phyloP scores from a whole-genome alignment of 306 rosid genomes.

The Canavalia gladiata region DNA sequence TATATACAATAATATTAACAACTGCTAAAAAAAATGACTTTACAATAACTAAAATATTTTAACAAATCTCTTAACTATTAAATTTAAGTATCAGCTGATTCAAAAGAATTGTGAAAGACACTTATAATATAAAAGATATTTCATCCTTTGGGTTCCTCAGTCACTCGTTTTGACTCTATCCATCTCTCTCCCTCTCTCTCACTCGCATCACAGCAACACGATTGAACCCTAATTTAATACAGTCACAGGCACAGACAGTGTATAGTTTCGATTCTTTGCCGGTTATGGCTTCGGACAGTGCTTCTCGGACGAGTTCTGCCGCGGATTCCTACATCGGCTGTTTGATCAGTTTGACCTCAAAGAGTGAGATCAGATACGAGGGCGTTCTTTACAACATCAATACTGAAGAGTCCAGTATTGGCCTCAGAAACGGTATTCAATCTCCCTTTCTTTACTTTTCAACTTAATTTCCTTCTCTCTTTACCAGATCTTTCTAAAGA shows the following conservation, averaged over 20 bases:
- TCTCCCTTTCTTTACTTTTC: not conserved
- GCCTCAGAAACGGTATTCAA: constrained; percentile 70
- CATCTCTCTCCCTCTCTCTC: no score
- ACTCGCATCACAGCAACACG: no score
- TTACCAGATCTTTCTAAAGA: constrained; percentile 25
- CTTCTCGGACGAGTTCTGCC: constrained; percentile 70
- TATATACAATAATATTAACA: no score
- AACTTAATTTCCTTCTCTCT: not conserved
- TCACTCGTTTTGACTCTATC: no score
- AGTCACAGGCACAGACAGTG: no score
- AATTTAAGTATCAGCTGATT: no score
- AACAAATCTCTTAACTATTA: no score
- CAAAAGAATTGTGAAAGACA: no score
- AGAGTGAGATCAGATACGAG: constrained; percentile 88
- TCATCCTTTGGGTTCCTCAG: no score
- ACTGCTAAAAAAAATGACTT: no score
- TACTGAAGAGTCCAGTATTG: constrained; percentile 85
- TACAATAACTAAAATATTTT: no score
- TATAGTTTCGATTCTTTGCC: not conserved
- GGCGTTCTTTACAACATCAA: constrained; percentile 78
- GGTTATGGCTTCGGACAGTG: constrained; percentile 74
- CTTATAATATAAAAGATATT: no score
- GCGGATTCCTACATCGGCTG: constrained; percentile 85
- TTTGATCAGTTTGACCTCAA: constrained; percentile 85
- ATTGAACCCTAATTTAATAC: constrained; percentile 56